Evolutionary conservation across 305 asterid genomes (phyloP).

Genomic region (Fraxinus greggii): DNA sequence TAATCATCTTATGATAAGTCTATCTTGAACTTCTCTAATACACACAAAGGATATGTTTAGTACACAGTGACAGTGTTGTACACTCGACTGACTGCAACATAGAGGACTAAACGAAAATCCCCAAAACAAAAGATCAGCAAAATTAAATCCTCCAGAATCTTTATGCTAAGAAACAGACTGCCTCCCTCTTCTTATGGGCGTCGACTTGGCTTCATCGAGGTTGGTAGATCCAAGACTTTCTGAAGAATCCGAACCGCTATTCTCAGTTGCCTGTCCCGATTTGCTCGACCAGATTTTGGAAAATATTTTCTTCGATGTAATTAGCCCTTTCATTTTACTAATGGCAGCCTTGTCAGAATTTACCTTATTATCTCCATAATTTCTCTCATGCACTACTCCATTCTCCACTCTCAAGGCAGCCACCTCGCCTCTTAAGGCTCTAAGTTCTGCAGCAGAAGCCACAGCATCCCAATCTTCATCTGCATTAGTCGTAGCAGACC

Average conservation of each 20-base stretch:
- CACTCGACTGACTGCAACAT: neutral
- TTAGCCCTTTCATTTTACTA: conserved; percentile 65
- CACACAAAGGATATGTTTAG: neutral
- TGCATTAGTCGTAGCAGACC: conserved; percentile 65
- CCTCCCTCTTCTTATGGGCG: conserved; percentile 72
- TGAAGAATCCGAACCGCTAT: conserved; percentile 92
- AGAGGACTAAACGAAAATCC: neutral
- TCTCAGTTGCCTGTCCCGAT: conserved; percentile 57
- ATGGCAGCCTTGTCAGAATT: conserved; percentile 57
- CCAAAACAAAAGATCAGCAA: conserved; percentile 16
- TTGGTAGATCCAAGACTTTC: conserved; percentile 71
- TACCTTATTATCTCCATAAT: conserved; percentile 35
- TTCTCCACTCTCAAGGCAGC: conserved; percentile 68
- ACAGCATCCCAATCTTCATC: conserved; percentile 98
- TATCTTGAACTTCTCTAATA: neutral
- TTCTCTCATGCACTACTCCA: conserved; percentile 43
- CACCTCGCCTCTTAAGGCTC: conserved; percentile 80
- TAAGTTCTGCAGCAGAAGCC: conserved; percentile 82
- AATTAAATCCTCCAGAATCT: neutral
- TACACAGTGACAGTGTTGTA: neutral
- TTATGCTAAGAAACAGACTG: neutral
- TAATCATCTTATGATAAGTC: neutral
- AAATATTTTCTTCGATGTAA: conserved; percentile 67
- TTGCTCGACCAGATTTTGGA: conserved; percentile 81
- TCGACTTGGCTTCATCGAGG: conserved; percentile 63